Evolutionary conservation across 495 filamentous ascomycete genomes (phyloP), one percentile per base, ranked within the genome.

Genomic region (Ramalina intermedia): DNA sequence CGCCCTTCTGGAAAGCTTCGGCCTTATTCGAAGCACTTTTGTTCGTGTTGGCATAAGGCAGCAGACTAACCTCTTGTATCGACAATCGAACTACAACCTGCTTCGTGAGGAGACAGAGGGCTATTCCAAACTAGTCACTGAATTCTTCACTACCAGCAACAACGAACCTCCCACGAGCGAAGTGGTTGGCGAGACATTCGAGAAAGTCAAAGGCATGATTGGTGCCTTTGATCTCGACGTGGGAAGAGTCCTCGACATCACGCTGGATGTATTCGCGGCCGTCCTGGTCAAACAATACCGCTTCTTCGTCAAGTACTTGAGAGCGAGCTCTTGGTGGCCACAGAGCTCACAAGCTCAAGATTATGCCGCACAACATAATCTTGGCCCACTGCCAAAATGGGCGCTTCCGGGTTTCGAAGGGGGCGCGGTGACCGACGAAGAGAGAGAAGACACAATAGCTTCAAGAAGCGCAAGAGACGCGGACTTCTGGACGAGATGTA

Each of bases 311-410:
- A 94, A 90, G 62, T 76, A 96, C 23, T 69, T 96, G 14, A 78
- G 88, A 16, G 76, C 78, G 40, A 96, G 93, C 68, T 89, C 91
- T 16, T 99, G 91, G 91, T 99, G 93, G 93, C 93, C 93, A 2
- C 78, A 83, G 43, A 76, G 74, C 43, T 63, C 68, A 17, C 24
- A 36, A 13, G 33, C 24, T 29, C 41, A 44, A 16, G 56, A 43
- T 11, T 20, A 26, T 27, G 21, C 46, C 27, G 29, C 37, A 8
- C 39, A 56, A 45, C 60, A 48, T 3, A 65, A 65, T 33, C 54
- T 66, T 7, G 71, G 69, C 11, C 80, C 81, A 4, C 66, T 96
- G 8, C 89, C 89, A 1, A 71, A 67, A 20, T 96, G 88, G 89
- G 88, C 88, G 21, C 63, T 82, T 24, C 87, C 87, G 7, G 75